Evolutionary conservation across 306 rosid species (phyloP), one percentile per base, ranked within the genome.

Genomic region (Parietaria judaica): DNA sequence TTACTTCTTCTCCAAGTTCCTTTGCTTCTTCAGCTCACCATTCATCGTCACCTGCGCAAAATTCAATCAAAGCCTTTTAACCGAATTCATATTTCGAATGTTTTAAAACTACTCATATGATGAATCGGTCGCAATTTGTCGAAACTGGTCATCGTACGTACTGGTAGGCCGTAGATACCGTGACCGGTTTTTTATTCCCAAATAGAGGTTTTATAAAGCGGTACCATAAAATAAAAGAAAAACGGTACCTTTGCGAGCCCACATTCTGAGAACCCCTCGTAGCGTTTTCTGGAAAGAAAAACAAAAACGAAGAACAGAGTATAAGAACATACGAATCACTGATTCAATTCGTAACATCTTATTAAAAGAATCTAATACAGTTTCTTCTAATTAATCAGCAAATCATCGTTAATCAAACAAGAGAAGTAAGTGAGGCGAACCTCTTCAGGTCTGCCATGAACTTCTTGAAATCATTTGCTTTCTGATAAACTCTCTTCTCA

Each of bases 301-400:
- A 61, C 45, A 39, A 73, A 54, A 36, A 38, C 17, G n/a, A 64
- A 41, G 6, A 41, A 8, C 45, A 41, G 45, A 5, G 45, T 1
- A 41, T 41, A 41, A 41, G 44, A 44, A 74, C 86, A 69, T 83
- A 91, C 84, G 85, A 48, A 89, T 76, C 69, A 72, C 84, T 41
- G 96, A 86, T 66, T 91, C 97, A 61, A 85, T 81, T 82, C 85
- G 96, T 79, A 91, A 88, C 71, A 87, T 94, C 79, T 72, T 83
- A 47, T 90, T 88, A 6, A 87, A 61, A 41, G 7, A 5, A 41
- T 41, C 45, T 5, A 0, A 41, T 5, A 41, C 3, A 5, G 9
- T 5, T 5, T 41, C 45, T 41, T 41, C 45, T 5, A 41, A 41
- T 41, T 5, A 1, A 41, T 41, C 45, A 8, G 9, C 45, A 5